These are phyloP conservation scores for Fusarium cyanostomum DNA, from an alignment of 2,329 filamentous ascomycete species.

Conservation along the genomic window DNA sequence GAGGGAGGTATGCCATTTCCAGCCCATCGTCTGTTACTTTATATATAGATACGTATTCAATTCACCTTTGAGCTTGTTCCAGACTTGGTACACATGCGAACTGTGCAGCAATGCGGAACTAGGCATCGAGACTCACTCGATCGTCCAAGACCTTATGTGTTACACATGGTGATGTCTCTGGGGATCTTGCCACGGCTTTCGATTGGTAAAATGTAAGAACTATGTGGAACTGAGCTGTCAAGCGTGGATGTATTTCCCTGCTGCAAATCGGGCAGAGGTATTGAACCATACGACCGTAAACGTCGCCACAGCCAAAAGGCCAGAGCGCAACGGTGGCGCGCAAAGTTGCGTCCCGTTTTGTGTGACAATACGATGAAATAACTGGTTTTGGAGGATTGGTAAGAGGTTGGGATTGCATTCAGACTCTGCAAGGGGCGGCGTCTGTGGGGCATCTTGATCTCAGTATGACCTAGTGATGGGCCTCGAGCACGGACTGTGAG, in stretches of 20 bases:
- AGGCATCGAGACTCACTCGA: conserved; percentile 1
- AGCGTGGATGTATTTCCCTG: conserved; percentile 5
- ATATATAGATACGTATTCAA: conserved; percentile 14
- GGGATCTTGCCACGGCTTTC: neutral
- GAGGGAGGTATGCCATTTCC: neutral
- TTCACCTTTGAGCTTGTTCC: neutral
- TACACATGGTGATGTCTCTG: conserved; percentile 1
- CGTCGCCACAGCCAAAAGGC: conserved; percentile 5
- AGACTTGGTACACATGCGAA: neutral
- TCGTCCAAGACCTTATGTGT: conserved; percentile 17
- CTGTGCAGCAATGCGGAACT: neutral
- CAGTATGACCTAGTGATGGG: neutral
- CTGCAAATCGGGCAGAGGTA: conserved; percentile 12
- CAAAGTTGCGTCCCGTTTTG: conserved; percentile 14
- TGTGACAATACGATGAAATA: conserved; percentile 10
- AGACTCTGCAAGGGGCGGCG: neutral
- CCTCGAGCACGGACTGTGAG: neutral
- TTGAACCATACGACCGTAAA: neutral
- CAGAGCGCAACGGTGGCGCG: conserved; percentile 1
- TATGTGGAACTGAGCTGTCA: conserved; percentile 26
- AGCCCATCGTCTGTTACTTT: neutral
- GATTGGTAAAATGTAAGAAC: conserved; percentile 2
- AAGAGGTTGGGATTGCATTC: neutral
- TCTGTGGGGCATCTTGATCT: neutral
- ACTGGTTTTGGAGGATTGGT: neutral